Conservation (phyloP, 1,284 basidiomycete species). For the Fomitopsis palustris region DNA sequence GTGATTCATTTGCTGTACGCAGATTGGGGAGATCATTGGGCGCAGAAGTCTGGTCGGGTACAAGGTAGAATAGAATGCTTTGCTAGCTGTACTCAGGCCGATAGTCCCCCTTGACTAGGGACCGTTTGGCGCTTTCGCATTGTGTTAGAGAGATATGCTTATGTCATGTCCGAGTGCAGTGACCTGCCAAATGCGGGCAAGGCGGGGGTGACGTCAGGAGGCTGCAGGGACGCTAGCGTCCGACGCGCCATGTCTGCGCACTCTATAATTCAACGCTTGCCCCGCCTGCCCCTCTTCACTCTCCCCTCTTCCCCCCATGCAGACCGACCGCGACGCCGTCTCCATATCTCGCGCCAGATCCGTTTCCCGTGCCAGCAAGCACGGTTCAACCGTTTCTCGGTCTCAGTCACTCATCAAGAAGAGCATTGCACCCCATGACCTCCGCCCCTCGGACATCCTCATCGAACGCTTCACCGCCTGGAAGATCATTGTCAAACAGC, state of each 20-base stretch:
- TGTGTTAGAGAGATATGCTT: too few relatives aligned
- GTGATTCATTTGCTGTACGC: conserved; percentile 6
- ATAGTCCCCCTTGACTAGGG: background rate
- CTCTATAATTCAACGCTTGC: background rate
- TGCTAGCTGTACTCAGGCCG: background rate
- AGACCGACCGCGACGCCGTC: conserved; percentile 37
- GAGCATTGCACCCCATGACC: conserved; percentile 85
- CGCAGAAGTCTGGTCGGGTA: conserved; percentile 85
- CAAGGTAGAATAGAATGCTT: conserved; percentile 55
- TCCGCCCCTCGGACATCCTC: conserved; percentile 93
- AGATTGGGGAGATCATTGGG: conserved; percentile 91
- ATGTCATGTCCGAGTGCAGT: background rate
- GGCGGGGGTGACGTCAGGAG: conserved; percentile 5
- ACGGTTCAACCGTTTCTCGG: conserved; percentile 67
- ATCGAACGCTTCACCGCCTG: conserved; percentile 93
- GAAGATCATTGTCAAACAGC: conserved; percentile 95
- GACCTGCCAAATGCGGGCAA: background rate
- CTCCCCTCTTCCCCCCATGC: conserved; percentile 16
- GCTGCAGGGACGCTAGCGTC: background rate
- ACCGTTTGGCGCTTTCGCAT: too few relatives aligned
- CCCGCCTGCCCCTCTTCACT: background rate
- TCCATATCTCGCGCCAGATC: conserved; percentile 69
- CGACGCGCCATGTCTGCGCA: background rate
- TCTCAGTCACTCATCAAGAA: conserved; percentile 88
- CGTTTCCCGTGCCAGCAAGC: conserved; percentile 57